Conservation (phyloP, 2,329 filamentous ascomycete species). For the Diaporthe velutina region DNA sequence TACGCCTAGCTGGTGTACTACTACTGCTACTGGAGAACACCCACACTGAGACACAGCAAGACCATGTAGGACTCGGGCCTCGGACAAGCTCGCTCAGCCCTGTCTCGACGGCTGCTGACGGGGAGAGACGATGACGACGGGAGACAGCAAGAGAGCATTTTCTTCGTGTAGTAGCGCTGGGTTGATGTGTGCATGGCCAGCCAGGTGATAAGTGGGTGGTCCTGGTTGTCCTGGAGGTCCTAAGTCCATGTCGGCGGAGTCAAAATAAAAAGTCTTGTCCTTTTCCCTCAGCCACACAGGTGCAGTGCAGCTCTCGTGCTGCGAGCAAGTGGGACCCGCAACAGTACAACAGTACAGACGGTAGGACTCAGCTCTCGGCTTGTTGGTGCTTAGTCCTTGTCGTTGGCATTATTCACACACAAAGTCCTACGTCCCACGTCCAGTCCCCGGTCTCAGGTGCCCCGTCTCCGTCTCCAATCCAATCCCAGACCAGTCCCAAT, state of each 20-base stretch:
- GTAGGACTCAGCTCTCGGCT: conserved; percentile 32
- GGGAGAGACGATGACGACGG: conserved; percentile 13
- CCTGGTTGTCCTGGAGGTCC: background rate
- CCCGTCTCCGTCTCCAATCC: no score
- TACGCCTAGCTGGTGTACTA: conserved; percentile 1
- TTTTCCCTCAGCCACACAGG: conserved; percentile 30
- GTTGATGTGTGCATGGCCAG: background rate
- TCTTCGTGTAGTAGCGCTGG: background rate
- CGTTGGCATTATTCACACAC: conserved; percentile 22
- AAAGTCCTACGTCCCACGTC: conserved; percentile 30
- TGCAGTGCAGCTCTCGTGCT: conserved; percentile 16
- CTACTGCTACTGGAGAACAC: conserved; percentile 4
- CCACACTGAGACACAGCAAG: conserved; percentile 7
- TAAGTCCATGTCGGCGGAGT: conserved; percentile 22
- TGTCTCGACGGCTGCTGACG: conserved; percentile 17
- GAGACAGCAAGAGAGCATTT: background rate
- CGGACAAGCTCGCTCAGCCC: conserved; percentile 18
- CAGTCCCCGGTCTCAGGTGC: background rate
- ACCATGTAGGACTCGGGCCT: background rate
- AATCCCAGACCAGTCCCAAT: background rate
- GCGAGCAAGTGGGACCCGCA: conserved; percentile 7
- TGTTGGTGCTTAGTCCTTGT: conserved; percentile 31
- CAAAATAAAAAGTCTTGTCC: conserved; percentile 23
- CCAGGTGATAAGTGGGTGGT: background rate
- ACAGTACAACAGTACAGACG: background rate